Base-by-base conservation (phyloP, 148 eudicot genomes). In the Dianthus caryophyllus region DNA sequence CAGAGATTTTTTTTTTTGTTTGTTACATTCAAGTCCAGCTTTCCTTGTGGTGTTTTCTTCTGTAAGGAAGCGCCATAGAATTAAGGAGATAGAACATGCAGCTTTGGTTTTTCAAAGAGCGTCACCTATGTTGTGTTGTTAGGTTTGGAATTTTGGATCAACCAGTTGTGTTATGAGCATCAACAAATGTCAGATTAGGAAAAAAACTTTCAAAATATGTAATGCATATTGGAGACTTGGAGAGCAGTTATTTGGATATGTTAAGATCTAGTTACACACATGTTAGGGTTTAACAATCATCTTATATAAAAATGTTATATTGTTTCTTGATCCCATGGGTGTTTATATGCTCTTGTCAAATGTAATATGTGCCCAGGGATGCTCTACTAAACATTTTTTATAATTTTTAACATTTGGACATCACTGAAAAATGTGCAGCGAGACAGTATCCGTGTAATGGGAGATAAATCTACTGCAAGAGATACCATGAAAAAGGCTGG, bases 401-500 rank as follows among this genome's bases (percentile, higher is more conserved):
- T 22, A 9, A 33, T 8, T 33, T 2, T n/a, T 38, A 7, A 31
- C 24, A 21, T 30, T 46, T 13, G 57, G 62, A 58, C 6, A 4
- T 22, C 44, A 36, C 39, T 50, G 51, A 15, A 36, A n/a, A 59
- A 26, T 57, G 65, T 83, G 77, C 95, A 93, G 98, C 96, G 97
- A 36, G 98, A 94, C 71, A 94, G 96, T 72, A 94, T 94, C 17
- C 84, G 97, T 56, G 87, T 90, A 60, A 94, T 94, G 98, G 98
- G 97, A 63, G 98, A 94, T 78, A 94, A 94, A 77, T 71, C 98
- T 62, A 90, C 97, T 66, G 98, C 98, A 60, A 84, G 97, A 74
- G 98, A 94, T 0, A 94, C 98, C 53, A 94, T 94, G 98, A 94
- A 94, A 80, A 88, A 90, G 61, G 98, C 98, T 80, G 96, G 96